Conservation (phyloP, 2,329 filamentous ascomycete species). For the Ceratocystiopsis sp. region DNA sequence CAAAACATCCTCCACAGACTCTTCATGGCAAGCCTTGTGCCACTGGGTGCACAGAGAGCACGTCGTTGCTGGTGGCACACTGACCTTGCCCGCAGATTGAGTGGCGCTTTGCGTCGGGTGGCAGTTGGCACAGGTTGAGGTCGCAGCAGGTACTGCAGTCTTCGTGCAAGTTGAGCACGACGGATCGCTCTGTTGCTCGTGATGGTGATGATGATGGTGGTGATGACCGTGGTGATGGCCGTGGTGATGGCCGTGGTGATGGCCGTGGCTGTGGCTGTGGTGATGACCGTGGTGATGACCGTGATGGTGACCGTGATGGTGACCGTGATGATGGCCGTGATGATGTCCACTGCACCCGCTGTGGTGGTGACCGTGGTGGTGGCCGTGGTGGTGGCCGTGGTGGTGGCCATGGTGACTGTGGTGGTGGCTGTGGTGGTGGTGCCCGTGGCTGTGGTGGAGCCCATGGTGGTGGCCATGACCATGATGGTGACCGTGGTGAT, state of each 20-base stretch:
- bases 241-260: not conserved
- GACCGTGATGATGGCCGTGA: too few relatives aligned
- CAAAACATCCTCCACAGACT: not conserved
- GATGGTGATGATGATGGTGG: not conserved
- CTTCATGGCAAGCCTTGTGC: constrained; percentile 3
- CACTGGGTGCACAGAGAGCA: constrained; percentile 2
- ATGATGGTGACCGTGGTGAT: too few relatives aligned
- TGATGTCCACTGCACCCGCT: too few relatives aligned
- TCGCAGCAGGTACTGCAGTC: not conserved
- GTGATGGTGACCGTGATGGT: too few relatives aligned
- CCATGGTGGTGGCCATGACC: too few relatives aligned
- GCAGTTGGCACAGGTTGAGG: too few relatives aligned
- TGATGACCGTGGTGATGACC: not conserved
- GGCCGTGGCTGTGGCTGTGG: not conserved
- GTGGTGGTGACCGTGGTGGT: too few relatives aligned
- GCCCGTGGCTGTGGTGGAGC: too few relatives aligned
- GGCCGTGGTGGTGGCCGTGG: too few relatives aligned
- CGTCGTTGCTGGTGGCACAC: not conserved
- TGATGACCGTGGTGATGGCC: not conserved
- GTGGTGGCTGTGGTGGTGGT: too few relatives aligned
- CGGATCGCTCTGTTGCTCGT: not conserved
- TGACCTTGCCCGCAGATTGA: too few relatives aligned
- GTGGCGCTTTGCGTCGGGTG: not conserved
- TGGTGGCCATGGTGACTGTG: too few relatives aligned
- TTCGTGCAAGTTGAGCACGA: not conserved